Evolutionary conservation across 495 filamentous ascomycete genomes (phyloP), one percentile per base, ranked within the genome.

Genomic region (Xylaria nigripes): DNA sequence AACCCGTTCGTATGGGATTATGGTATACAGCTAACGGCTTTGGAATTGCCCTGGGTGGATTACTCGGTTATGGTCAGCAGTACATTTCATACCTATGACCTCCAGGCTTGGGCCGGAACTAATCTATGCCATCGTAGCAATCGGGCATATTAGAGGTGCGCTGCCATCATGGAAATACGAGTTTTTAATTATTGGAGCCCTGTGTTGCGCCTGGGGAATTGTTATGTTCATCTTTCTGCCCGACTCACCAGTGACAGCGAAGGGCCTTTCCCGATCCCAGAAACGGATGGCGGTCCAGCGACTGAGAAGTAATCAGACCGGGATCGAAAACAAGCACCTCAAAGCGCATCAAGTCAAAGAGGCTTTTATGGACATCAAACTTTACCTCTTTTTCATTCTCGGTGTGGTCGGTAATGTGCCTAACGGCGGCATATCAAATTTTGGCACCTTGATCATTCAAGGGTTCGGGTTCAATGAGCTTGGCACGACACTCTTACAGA

Each of bases 21-120:
- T 84, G 79, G 79, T 84, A 83, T 58, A 78, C 78, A 3, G 77
- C 76, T 13, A 82, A 81, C 50, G 80, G 81, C 0, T 54, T 81
- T 12, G 81, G 80, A 3, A 81, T 82, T 51, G 78, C 80, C 7
- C 68, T 78, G 1, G 80, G 80, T 27, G 82, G 81, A 0, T 64
- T 85, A 2, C 60, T 84, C 0, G 79, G 81, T 0, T 84, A 83
- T 57, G 81, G 73, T 61, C 10, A 45, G 59, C 27, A 10, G 7
- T n/a, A n/a, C 21, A 48, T 61, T 25, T 56, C 46, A 18, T 40
- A n/a, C 18, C 32, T 23, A 50, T 45, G 13, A 15, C 22, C 13
- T 32, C 25, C 15, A 25, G 16, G 25, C 2, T 15, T 19, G 24
- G 21, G 2, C 8, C 23, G 3, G 16, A 7, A 29, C 30, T 56